These are phyloP conservation scores for Cadophora luteo-olivacea DNA, from an alignment of 2,329 filamentous ascomycete genomes.

Conservation along the genomic window DNA sequence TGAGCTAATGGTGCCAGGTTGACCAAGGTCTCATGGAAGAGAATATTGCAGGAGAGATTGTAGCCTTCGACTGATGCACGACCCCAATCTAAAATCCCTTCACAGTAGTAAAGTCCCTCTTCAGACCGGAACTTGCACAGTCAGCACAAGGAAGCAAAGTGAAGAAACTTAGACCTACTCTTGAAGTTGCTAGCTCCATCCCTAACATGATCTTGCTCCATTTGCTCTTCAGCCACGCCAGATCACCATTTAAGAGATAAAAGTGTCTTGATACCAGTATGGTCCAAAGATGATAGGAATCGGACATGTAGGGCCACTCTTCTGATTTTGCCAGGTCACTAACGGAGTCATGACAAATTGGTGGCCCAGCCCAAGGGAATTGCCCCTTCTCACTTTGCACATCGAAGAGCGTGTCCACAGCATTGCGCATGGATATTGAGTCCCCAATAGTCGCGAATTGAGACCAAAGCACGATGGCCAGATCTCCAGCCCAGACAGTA, in stretches of 20 bases:
- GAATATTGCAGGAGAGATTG: constrained; percentile 24
- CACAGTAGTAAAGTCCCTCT: constrained; percentile 25
- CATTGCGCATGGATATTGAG: constrained; percentile 56
- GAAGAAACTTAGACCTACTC: neutral
- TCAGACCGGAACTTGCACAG: constrained; percentile 25
- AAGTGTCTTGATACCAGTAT: constrained; percentile 40
- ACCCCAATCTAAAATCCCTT: constrained; percentile 19
- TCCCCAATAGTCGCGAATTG: constrained; percentile 62
- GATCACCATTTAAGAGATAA: constrained; percentile 26
- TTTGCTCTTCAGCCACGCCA: constrained; percentile 33
- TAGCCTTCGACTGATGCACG: constrained; percentile 19
- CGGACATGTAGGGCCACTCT: constrained; percentile 26
- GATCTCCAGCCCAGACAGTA: constrained; percentile 57
- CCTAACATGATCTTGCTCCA: neutral
- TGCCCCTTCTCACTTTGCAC: constrained; percentile 45
- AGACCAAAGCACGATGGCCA: constrained; percentile 56
- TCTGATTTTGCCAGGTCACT: constrained; percentile 22
- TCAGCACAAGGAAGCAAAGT: neutral
- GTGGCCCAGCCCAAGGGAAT: constrained; percentile 56
- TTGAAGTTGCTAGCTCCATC: constrained; percentile 6
- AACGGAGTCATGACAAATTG: constrained; percentile 45
- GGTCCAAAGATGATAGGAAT: constrained; percentile 27
- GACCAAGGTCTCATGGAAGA: constrained; percentile 24
- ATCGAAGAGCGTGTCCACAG: constrained; percentile 51
- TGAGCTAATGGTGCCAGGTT: constrained; percentile 21